Base-by-base conservation (phyloP, 495 filamentous ascomycete species). In the Penicillium canariense region DNA sequence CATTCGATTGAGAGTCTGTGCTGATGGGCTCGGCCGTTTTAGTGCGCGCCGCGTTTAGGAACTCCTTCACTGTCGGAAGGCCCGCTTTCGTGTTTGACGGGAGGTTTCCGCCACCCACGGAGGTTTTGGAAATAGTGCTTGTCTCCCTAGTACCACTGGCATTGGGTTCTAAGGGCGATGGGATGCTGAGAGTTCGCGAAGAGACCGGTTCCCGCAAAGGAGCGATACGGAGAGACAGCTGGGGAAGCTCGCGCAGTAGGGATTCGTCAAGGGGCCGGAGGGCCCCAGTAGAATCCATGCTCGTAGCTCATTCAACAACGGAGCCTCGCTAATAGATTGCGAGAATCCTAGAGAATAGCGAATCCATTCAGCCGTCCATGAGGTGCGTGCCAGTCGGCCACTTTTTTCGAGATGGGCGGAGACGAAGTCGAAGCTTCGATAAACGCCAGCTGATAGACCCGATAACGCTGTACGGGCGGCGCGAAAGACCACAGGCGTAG, bases 181-280 rank as follows among this genome's bases (percentile, higher is more conserved):
- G 77, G 17, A 67, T 58, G 47, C 68, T 73, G 50, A 75, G 62
- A n/a, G 61, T 65, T 34, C 77, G 72, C 18, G 72, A 74, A 27
- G 77, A 70, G 18, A 71, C 72, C 11, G 75, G 77, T 46, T 77
- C 74, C 34, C 76, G 75, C 36, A 81, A 65, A 48, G 78, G 77
- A 52, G 78, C 73, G 45, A 81, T 81, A 49, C 73, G 73, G 35
- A 81, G 62, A 49, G 70, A 70, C 8, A 72, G 68, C 48, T 74
- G 70, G 45, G 74, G 74, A 25, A 78, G 64, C 58, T 79, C 77
- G 53, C 76, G 75, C 36, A 71, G 56, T 35, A 68, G 46, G 30
- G 72, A 67, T 58, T 78, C 75, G 54, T 77, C 74, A 25, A 73
- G 67, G 38, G 68, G 63, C 52, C 70, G 67, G 35, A 62, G 58